Evolutionary conservation across 2,329 filamentous ascomycete species (phyloP).

Genomic region (Exophiala lecanii-corni): DNA sequence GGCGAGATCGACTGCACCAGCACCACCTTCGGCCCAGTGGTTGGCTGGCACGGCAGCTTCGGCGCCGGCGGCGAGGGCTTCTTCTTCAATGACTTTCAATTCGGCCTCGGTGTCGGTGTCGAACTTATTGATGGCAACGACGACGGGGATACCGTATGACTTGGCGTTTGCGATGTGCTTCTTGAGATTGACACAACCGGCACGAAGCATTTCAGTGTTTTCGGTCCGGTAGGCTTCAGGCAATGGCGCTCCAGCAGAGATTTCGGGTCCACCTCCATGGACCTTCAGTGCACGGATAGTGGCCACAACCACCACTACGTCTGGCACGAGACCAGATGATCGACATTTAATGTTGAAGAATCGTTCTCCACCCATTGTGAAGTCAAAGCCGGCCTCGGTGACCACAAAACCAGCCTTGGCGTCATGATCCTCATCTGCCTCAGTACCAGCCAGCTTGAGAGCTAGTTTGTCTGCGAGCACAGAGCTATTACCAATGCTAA

Average conservation of each 20-base stretch:
- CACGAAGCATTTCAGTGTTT: conserved; percentile 84
- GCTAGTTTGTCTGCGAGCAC: conserved; percentile 93
- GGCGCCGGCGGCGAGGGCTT: conserved; percentile 84
- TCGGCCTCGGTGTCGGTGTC: conserved; percentile 90
- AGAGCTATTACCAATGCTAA: conserved; percentile 94
- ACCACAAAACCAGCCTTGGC: conserved; percentile 87
- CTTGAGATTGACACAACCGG: conserved; percentile 86
- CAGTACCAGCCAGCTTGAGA: conserved; percentile 90
- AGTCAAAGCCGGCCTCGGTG: conserved; percentile 97
- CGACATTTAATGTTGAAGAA: conserved; percentile 99
- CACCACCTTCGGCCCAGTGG: conserved; percentile 94
- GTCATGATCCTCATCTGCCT: conserved; percentile 79
- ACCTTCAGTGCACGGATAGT: conserved; percentile 95
- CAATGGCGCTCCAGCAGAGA: conserved; percentile 80
- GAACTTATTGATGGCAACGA: conserved; percentile 97
- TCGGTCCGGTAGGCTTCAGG: conserved; percentile 85
- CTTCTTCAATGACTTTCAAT: conserved; percentile 81
- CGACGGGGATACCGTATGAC: conserved; percentile 83
- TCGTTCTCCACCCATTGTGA: conserved; percentile 98
- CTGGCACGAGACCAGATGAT: conserved; percentile 83
- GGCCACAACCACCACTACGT: conserved; percentile 90
- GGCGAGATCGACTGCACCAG: conserved; percentile 82
- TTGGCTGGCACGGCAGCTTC: conserved; percentile 91
- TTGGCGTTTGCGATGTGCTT: conserved; percentile 93
- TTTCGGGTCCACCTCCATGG: conserved; percentile 92